Percentiles rank a stretch among this genome's conserved stretches.
These are phyloP conservation scores for Dactylella cylindrospora DNA, from an alignment of 2,329 filamentous ascomycete genomes.

Conservation along the genomic window DNA sequence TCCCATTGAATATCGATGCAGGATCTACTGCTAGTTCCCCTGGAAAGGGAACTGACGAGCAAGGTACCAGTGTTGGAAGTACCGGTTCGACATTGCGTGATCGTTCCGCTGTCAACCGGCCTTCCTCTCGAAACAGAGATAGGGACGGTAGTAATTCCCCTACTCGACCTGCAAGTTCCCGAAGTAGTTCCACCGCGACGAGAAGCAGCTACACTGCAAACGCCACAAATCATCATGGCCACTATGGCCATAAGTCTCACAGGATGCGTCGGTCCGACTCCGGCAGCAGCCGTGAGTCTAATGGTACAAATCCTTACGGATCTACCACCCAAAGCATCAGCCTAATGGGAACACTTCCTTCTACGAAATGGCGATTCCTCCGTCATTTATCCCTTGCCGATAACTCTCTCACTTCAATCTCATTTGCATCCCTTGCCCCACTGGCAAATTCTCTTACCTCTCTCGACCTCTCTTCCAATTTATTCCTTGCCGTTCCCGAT, in stretches of 20 bases:
- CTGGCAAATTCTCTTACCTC: constrained; percentile 87
- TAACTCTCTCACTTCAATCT: constrained; percentile 81
- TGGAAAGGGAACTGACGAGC: constrained; percentile 29
- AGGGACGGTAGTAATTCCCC: constrained; percentile 79
- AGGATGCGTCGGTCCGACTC: constrained; percentile 85
- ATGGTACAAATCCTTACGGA: constrained; percentile 44
- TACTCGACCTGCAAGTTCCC: constrained; percentile 71
- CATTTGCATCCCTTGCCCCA: constrained; percentile 72
- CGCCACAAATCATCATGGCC: constrained; percentile 16
- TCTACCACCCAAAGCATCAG: constrained; percentile 41
- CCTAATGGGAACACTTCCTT: constrained; percentile 67
- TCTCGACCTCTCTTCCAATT: constrained; percentile 85
- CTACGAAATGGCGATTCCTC: constrained; percentile 92
- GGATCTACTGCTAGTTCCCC: constrained; percentile 36
- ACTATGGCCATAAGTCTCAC: constrained; percentile 63
- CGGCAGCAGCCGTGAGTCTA: constrained; percentile 79
- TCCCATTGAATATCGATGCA: constrained; percentile 43
- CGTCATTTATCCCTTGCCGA: constrained; percentile 89
- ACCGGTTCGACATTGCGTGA: constrained; percentile 43
- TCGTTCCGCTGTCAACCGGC: constrained; percentile 44
- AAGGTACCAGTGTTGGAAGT: constrained; percentile 37
- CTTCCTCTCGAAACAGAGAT: constrained; percentile 48
- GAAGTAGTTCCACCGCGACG: constrained; percentile 64
- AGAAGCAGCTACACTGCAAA: constrained; percentile 63
- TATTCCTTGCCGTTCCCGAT: constrained; percentile 92